A percentile compares a stretch with the other conserved stretches of the same genome.
Conservation (phyloP, 2,329 filamentous ascomycete genomes). For the Xylaria digitata region DNA sequence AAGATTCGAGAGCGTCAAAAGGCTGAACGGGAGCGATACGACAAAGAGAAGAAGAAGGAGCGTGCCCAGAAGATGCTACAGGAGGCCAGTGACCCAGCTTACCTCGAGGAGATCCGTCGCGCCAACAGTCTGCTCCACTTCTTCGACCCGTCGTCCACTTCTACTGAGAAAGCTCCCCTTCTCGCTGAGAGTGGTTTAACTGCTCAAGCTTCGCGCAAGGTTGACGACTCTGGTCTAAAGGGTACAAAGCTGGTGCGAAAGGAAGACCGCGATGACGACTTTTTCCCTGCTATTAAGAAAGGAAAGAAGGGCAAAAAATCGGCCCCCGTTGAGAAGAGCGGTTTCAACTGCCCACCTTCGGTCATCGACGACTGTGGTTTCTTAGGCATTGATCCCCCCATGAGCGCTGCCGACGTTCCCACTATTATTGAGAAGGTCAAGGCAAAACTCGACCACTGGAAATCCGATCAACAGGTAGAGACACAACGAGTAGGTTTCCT, state of each 20-base stretch:
- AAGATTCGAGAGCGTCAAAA: slow-evolving; percentile 80
- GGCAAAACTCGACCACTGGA: slow-evolving; percentile 91
- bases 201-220: slow-evolving; percentile 82
- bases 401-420: slow-evolving; percentile 85
- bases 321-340: slow-evolving; percentile 61
- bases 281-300: slow-evolving; percentile 84
- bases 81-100: slow-evolving; percentile 87
- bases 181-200: slow-evolving; percentile 77
- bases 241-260: slow-evolving; percentile 86
- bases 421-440: slow-evolving; percentile 87
- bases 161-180: slow-evolving; percentile 73
- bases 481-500: slow-evolving; percentile 81
- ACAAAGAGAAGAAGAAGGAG: slow-evolving; percentile 79
- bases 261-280: slow-evolving; percentile 87
- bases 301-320: slow-evolving; percentile 88
- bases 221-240: slow-evolving; percentile 86
- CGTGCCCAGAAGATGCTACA: slow-evolving; percentile 80
- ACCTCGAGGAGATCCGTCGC: slow-evolving; percentile 90
- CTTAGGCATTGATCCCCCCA: slow-evolving; percentile 87
- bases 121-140: slow-evolving; percentile 89
- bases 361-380: slow-evolving; percentile 91
- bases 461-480: slow-evolving; percentile 87
- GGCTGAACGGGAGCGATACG: slow-evolving; percentile 80
- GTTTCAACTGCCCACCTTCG: slow-evolving; percentile 87
- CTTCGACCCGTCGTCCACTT: slow-evolving; percentile 80